phyloP scores from a whole-genome alignment of 257 asterid species.

The Ocimum tenuiflorum region DNA sequence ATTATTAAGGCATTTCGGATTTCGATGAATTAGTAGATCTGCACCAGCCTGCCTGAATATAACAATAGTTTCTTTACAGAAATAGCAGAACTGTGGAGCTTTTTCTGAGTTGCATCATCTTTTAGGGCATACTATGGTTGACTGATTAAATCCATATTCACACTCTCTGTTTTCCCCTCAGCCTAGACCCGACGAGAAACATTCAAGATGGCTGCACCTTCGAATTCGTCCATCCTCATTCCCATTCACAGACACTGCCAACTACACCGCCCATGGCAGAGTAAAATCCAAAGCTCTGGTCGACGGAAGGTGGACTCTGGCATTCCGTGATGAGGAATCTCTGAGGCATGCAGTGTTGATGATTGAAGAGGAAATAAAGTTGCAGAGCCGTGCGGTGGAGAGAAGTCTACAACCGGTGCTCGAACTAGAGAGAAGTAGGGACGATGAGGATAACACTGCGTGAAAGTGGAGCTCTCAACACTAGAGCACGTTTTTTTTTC shows the following conservation, averaged over 20 bases:
- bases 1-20: too few species aligned
- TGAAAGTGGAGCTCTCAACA: conserved; percentile 33
- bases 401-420: conserved; percentile 56
- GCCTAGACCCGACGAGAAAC: conserved; percentile 84
- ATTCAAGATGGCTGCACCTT: conserved; percentile 87
- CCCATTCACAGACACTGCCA: conserved; percentile 46
- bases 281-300: conserved; percentile 62
- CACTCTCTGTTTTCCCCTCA: conserved; percentile 26
- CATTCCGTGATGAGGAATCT: conserved; percentile 72
- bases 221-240: conserved; percentile 78
- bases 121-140: background rate
- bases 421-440: conserved; percentile 34
- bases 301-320: conserved; percentile 96
- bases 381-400: conserved; percentile 52
- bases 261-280: conserved; percentile 39
- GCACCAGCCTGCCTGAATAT: too few species aligned
- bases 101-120: background rate
- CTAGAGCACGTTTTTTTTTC: too few species aligned
- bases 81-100: background rate
- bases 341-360: conserved; percentile 60
- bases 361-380: conserved; percentile 61
- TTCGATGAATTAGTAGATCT: background rate
- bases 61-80: background rate
- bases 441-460: conserved; percentile 25
- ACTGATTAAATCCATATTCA: background rate